Percentiles rank a stretch among this genome's conserved stretches.
Conservation (phyloP, 1,284 basidiomycete genomes). For the Cystobasidium pallidum region DNA sequence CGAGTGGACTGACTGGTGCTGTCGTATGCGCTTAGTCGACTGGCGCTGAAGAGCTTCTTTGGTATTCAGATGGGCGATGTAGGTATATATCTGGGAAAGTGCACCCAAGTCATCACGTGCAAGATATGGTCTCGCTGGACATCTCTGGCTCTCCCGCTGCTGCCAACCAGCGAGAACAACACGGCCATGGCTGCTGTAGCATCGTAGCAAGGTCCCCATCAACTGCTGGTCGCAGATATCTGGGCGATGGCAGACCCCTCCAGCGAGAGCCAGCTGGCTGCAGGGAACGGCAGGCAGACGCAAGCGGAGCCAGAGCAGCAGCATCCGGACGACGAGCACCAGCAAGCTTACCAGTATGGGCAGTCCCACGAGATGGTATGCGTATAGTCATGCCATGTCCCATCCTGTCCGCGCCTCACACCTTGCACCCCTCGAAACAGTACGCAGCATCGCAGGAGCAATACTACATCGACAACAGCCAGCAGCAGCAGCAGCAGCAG, state of each 20-base stretch:
- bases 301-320: not conserved
- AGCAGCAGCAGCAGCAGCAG: not conserved
- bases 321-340: not conserved
- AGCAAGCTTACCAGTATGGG: not conserved
- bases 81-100: too few relatives aligned
- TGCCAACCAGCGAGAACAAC: too few relatives aligned
- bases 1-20: not conserved
- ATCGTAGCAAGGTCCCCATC: too few relatives aligned
- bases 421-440: not conserved
- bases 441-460: not conserved
- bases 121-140: not conserved
- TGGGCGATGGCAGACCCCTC: not conserved
- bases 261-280: slow-evolving; percentile 4
- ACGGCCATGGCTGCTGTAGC: too few relatives aligned
- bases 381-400: not conserved
- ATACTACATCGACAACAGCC: not conserved
- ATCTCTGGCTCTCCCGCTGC: not conserved
- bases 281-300: not conserved
- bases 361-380: not conserved
- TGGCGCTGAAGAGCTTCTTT: too few relatives aligned
- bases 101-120: slow-evolving; percentile 4
- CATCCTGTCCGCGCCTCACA: too few relatives aligned
- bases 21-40: too few relatives aligned
- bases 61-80: too few relatives aligned
- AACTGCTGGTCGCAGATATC: not conserved